These are phyloP conservation scores for Fusarium floridanum DNA, from an alignment of 2,329 filamentous ascomycete species.

Conservation along the genomic window DNA sequence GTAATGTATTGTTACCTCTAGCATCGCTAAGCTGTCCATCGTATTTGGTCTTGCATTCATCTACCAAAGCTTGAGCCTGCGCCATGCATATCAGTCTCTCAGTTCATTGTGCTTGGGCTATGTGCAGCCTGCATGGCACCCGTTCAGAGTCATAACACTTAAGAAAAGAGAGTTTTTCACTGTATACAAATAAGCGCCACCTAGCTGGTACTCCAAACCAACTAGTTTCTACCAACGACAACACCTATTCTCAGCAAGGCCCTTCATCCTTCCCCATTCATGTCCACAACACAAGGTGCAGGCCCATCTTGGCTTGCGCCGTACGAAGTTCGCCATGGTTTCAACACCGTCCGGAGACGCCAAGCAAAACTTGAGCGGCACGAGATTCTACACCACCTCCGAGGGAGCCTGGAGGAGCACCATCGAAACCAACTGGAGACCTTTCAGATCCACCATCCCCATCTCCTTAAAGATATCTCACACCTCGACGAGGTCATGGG, in stretches of 20 bases:
- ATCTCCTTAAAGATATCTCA: too few relatives aligned
- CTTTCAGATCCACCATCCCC: too few relatives aligned
- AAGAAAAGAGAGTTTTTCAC: background rate
- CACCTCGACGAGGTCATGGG: too few relatives aligned
- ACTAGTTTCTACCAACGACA: background rate
- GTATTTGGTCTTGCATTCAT: background rate
- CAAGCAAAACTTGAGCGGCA: background rate
- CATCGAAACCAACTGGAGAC: too few relatives aligned
- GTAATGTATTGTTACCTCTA: too few relatives aligned
- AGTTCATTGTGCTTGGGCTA: background rate
- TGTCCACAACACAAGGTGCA: background rate
- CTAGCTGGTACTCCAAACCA: background rate
- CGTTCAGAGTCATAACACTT: background rate
- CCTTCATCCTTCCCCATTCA: background rate
- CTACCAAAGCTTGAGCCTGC: background rate
- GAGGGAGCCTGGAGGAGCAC: too few relatives aligned
- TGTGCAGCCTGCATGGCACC: background rate
- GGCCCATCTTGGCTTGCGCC: background rate
- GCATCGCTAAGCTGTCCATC: too few relatives aligned
- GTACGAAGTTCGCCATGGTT: background rate
- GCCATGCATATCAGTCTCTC: background rate
- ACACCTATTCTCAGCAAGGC: background rate
- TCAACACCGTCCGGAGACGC: fast-evolving
- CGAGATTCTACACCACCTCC: background rate
- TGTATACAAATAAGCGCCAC: background rate